Conservation (phyloP, 2,329 filamentous ascomycete species). For the Canariomyces notabilis region DNA sequence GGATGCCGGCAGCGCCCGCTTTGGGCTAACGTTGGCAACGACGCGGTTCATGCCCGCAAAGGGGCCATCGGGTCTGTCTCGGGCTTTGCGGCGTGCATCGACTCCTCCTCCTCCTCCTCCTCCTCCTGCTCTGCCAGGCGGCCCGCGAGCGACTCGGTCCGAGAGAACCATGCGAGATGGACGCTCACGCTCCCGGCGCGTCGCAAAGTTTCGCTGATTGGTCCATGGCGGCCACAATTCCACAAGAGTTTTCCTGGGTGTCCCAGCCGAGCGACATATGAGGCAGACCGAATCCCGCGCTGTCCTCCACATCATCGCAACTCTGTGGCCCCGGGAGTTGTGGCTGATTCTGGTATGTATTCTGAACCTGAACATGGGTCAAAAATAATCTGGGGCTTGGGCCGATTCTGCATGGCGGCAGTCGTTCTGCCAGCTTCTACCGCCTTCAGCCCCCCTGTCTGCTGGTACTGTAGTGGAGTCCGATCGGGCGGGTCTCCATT, state of each 20-base stretch:
- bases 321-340: background rate
- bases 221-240: constrained; percentile 30
- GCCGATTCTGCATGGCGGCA: background rate
- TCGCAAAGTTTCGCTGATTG: constrained; percentile 34
- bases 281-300: constrained; percentile 25
- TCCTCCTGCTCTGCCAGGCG: too few species aligned
- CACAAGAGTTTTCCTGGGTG: constrained; percentile 11
- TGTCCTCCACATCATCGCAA: constrained; percentile 24
- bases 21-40: constrained; percentile 37
- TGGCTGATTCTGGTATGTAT: background rate
- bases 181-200: constrained; percentile 30
- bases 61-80: constrained; percentile 42
- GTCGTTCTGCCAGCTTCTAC: constrained; percentile 11
- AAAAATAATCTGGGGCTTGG: constrained; percentile 7
- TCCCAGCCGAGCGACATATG: constrained; percentile 24
- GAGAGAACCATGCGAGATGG: constrained; percentile 57
- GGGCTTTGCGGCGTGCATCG: constrained; percentile 32
- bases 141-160: constrained; percentile 43
- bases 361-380: background rate
- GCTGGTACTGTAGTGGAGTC: background rate
- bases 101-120: too few species aligned
- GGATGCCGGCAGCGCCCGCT: constrained; percentile 12
- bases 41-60: constrained; percentile 54
- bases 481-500: background rate
- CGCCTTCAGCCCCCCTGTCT: background rate